Base-by-base conservation (phyloP, 2,329 filamentous ascomycete species). In the Trichophyton simii region DNA sequence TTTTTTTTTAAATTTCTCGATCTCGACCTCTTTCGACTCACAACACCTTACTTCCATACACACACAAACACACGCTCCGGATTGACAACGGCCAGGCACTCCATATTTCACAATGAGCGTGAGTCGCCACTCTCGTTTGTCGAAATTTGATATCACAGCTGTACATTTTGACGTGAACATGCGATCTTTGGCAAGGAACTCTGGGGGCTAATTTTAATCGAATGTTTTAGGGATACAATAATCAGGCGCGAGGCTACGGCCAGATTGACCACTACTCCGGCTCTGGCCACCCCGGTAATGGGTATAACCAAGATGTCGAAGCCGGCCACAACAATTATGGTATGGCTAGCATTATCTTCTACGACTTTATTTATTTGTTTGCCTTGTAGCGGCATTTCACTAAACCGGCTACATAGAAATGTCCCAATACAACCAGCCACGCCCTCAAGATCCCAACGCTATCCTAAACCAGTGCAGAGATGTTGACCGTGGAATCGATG, bases 381-480 rank as follows among this genome's bases (percentile, higher is more conserved):
- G 34, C 9, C 9, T 9, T 38, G 7, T 11, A 13, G 50, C 15
- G 22, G 18, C 38, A 41, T 38, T 42, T 58, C 18, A 36, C 18
- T 52, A 63, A 59, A 31, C 28, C 5, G 22, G 46, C 36, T 25
- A 3, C 69, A 73, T 66, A 77, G 78, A 76, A 73, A 79, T 80
- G 76, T 67, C 67, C 62, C 68, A 70, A 20, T 66, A 75, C 66
- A 72, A 72, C 62, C 64, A 70, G 64, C 69, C 69, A 42, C 64
- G 66, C 41, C 63, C 66, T 41, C 70, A 75, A 67, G 83, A 91
- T 72, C 84, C 87, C 50, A 91, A 89, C 71, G 83, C 83, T 61
- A 87, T 95, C 67, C 82, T 96, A 63, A 89, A 95, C 76, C 87
- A 94, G 73, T 94, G 89, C 76, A 83, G 84, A 63, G 85, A 89